These are phyloP conservation scores for Podospora australis DNA, from an alignment of 495 filamentous ascomycete species.

Conservation along the genomic window DNA sequence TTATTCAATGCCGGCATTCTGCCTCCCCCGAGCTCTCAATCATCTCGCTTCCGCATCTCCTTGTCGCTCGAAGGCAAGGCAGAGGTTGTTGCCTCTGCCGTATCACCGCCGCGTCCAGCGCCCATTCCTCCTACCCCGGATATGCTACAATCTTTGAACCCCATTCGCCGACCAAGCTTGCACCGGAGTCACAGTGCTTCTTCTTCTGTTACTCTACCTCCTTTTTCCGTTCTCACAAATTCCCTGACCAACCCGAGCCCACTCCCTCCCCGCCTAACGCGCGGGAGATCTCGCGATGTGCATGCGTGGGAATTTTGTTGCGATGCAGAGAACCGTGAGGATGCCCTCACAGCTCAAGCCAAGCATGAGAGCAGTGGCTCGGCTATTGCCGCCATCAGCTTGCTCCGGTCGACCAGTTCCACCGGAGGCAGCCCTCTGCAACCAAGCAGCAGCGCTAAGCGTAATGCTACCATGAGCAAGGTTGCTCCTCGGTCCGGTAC, in stretches of 20 bases:
- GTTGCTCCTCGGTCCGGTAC: conserved; percentile 39
- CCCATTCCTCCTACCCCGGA: conserved; percentile 20
- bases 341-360: conserved; percentile 63
- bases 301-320: conserved; percentile 80
- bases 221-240: conserved; percentile 50
- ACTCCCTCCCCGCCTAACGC: conserved; percentile 36
- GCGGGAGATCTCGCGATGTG: conserved; percentile 74
- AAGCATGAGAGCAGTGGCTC: conserved; percentile 67
- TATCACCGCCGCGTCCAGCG: conserved; percentile 59
- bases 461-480: conserved; percentile 48
- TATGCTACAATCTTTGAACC: conserved; percentile 40
- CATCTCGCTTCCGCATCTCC: conserved; percentile 57
- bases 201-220: conserved; percentile 41
- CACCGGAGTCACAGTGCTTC: conserved; percentile 49
- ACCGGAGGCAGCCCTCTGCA: conserved; percentile 43
- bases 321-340: conserved; percentile 59
- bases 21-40: conserved; percentile 26
- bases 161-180: conserved; percentile 48
- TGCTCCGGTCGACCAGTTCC: conserved; percentile 61
- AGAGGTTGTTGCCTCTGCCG: conserved; percentile 61
- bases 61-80: conserved; percentile 79
- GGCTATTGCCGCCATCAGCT: conserved; percentile 61
- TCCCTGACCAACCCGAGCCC: conserved; percentile 44
- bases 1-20: conserved; percentile 18
- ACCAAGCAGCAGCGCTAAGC: conserved; percentile 45